Conservation (phyloP, 164 flowering plant genomes). For the Vitis rupestris region DNA sequence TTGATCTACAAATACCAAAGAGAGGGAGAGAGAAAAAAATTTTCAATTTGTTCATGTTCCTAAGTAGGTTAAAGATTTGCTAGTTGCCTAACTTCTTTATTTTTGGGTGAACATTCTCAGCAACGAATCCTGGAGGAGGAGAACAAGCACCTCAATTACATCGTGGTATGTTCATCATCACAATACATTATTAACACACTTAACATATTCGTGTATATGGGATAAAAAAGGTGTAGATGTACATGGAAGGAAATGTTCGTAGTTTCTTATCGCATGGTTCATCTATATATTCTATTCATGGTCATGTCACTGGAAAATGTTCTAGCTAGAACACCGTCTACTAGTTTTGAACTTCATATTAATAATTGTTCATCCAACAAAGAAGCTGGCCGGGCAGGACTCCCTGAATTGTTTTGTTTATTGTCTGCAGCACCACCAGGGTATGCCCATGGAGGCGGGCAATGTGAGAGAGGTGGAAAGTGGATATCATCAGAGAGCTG, state of each 20-base stretch:
- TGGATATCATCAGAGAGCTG: conserved; percentile 27
- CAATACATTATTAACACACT: too few relatives aligned
- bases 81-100: background rate
- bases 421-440: conserved; percentile 32
- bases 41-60: background rate
- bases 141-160: conserved; percentile 36
- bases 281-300: too few relatives aligned
- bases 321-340: too few relatives aligned
- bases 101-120: conserved; percentile 24
- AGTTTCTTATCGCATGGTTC: too few relatives aligned
- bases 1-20: background rate
- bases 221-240: too few relatives aligned
- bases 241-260: too few relatives aligned
- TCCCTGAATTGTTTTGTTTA: background rate
- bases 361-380: too few relatives aligned
- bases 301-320: too few relatives aligned
- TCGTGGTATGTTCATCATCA: conserved; percentile 35
- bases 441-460: conserved; percentile 28
- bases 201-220: too few relatives aligned
- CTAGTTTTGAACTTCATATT: too few relatives aligned
- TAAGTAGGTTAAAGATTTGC: background rate
- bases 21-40: background rate
- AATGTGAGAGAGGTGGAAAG: conserved; percentile 31
- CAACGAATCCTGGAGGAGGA: conserved; percentile 53
- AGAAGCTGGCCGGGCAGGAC: too few relatives aligned